Base-by-base conservation (phyloP, 805 yeast species). In the Sugiyamaella smithiae region DNA sequence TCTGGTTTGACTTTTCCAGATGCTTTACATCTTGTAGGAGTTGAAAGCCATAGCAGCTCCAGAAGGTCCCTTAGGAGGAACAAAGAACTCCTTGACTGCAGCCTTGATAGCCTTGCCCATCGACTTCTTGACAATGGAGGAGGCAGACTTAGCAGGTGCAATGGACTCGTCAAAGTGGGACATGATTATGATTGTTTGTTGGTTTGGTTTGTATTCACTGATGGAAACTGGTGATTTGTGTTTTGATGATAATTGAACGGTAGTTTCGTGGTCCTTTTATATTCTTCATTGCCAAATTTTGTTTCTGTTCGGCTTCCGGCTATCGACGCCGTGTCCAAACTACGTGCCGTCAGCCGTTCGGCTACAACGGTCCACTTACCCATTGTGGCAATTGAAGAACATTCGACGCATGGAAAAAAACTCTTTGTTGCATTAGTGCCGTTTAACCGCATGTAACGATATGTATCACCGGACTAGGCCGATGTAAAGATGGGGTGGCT, bases 71-170 rank as follows among this genome's bases (percentile, higher is more conserved):
- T 28, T 28, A 5, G 43, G 43, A 40, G 24, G 32, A 16, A 40
- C 43, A 22, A 40, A 17, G 22, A 40, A 28, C 22, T 26, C 19
- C 43, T 40, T 40, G 17, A 35, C 17, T 4, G 22, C 22, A 20
- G 16, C 9, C 8, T 35, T 35, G 23, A 40, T 24, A 20, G 43
- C 43, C 11, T 26, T 24, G 12, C 43, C 43, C 11, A 40, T 23
- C n/a, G 43, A 40, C 23, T 40, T 40, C 16, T 24, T 17, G 12
- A 22, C 19, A 19, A 23, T 25, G 12, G 38, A 35, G 19, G 43
- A 40, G 22, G 43, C 32, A 24, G 43, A 40, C 43, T 40, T 40
- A 24, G 43, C 14, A 9, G 43, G 43, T n/a, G 43, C 43, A 40
- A 40, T 11, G 14, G 41, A 8, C 26, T 37, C 41, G 41, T 37